These are phyloP conservation scores for Trypanosoma avium DNA, from an alignment of 208 protist species.

Conservation along the genomic window DNA sequence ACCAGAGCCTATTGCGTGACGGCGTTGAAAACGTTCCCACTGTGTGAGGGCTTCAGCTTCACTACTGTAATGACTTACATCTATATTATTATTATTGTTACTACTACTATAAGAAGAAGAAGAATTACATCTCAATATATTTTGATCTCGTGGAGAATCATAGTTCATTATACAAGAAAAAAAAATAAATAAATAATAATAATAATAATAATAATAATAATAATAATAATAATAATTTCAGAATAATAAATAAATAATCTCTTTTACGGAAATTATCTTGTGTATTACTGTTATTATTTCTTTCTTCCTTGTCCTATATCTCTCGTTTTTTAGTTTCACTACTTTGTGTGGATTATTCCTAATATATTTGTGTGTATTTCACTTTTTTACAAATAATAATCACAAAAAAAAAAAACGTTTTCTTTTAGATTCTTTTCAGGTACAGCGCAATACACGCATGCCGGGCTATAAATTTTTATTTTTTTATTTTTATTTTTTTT, in stretches of 20 bases:
- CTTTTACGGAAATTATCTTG: too few species aligned
- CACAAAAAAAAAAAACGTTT: too few species aligned
- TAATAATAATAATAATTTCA: background rate
- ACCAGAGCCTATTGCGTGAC: constrained; percentile 58
- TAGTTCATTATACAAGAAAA: background rate
- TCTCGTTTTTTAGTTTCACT: too few species aligned
- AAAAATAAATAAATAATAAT: background rate
- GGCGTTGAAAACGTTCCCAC: constrained; percentile 53
- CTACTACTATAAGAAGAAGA: background rate
- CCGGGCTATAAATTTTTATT: too few species aligned
- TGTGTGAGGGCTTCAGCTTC: constrained; percentile 15
- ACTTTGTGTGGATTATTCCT: too few species aligned
- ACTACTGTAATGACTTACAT: background rate
- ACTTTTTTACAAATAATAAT: too few species aligned
- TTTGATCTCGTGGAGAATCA: background rate
- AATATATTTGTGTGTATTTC: too few species aligned
- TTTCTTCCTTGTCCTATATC: background rate
- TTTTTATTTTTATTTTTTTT: too few species aligned
- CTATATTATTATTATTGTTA: background rate
- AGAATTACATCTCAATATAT: background rate
- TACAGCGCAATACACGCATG: too few species aligned
- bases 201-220: background rate
- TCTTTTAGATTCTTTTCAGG: too few species aligned
- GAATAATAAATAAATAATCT: background rate
- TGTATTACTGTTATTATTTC: background rate